Conservation (phyloP, 2,329 filamentous ascomycete genomes). For the Curvularia lunata region DNA sequence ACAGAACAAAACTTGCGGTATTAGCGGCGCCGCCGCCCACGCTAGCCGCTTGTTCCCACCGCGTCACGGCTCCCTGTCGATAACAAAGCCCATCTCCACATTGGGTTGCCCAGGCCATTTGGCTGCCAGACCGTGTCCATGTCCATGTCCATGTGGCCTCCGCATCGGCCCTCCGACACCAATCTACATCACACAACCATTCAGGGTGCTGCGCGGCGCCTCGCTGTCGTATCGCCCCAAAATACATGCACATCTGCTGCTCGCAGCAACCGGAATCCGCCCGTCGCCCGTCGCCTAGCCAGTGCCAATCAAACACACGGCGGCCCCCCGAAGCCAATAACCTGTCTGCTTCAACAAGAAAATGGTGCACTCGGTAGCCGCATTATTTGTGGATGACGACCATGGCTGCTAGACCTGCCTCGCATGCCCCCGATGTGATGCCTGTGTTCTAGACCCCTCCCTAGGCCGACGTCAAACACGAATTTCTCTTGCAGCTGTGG, state of each 20-base stretch:
- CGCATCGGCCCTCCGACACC: slow-evolving; percentile 14
- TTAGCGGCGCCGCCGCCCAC: slow-evolving; percentile 27
- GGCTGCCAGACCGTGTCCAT: background rate
- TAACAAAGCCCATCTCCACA: slow-evolving; percentile 22
- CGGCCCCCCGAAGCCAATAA: background rate
- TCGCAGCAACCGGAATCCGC: background rate
- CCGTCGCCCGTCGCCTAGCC: slow-evolving; percentile 8
- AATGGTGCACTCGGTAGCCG: slow-evolving; percentile 20
- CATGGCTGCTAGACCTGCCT: slow-evolving; percentile 28
- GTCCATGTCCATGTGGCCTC: background rate
- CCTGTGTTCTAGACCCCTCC: slow-evolving; percentile 44
- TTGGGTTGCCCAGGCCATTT: slow-evolving; percentile 7
- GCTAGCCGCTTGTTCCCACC: slow-evolving; percentile 16
- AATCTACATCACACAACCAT: slow-evolving; percentile 1
- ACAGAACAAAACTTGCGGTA: slow-evolving; percentile 33
- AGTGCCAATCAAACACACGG: slow-evolving; percentile 19
- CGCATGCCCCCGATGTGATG: slow-evolving; percentile 20
- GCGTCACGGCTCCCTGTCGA: slow-evolving; percentile 23
- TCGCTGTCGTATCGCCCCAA: background rate
- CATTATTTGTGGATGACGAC: slow-evolving; percentile 29
- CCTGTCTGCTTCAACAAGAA: slow-evolving; percentile 20
- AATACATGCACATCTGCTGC: background rate
- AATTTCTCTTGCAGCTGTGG: slow-evolving; percentile 35
- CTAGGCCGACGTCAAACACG: slow-evolving; percentile 33
- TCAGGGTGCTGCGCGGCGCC: background rate